Evolutionary conservation across 2,329 filamentous ascomycete genomes (phyloP), one percentile per base, ranked within the genome.

Genomic region (Venturiaceae sp.): DNA sequence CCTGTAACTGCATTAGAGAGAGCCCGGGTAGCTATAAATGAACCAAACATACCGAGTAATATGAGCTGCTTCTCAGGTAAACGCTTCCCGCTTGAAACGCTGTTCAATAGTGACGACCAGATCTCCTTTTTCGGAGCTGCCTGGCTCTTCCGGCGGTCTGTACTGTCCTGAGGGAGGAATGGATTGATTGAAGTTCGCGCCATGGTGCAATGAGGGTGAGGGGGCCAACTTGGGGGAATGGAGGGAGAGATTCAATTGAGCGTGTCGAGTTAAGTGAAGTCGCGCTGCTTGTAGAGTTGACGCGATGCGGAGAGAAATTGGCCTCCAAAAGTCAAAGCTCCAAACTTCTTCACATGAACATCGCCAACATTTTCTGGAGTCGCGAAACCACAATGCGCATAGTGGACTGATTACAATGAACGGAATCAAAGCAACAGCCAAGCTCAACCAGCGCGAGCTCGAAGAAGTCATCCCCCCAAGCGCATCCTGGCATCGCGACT

Each of bases 401-500:
- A 9, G 41, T 26, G 28, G 4, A 14, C 7, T 13, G 11, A 3
- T 14, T 7, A 77, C 64, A 30, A 99, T 99, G 94, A 96, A 99
- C 71, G 87, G 90, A 65, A 94, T 99, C 65, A 88, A 91, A 66
- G 86, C 91, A 60, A 94, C 96, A 61, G 89, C 95, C 72, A 85
- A 87, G 71, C 87, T 99, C 60, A 99, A 99, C 72, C 90, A 94
- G 77, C 86, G 86, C 65, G 94, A 99, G 74, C 88, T 99, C 62
- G 92, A 96, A 72, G 86, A 90, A 71, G 90, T 87, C 66, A 92
- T 90, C 65, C 81, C 86, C 2, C 86, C 92, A 44, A 85, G 91
- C 74, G 92, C 87, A 63, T 96, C 92, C 59, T 97, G 92, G 92
- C 92, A 97, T 71, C 86, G 87, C 71, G 95, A 99, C 77, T 99